These are phyloP conservation scores for Lachnellula subtilissima DNA, from an alignment of 2,329 filamentous ascomycete genomes.

Conservation along the genomic window DNA sequence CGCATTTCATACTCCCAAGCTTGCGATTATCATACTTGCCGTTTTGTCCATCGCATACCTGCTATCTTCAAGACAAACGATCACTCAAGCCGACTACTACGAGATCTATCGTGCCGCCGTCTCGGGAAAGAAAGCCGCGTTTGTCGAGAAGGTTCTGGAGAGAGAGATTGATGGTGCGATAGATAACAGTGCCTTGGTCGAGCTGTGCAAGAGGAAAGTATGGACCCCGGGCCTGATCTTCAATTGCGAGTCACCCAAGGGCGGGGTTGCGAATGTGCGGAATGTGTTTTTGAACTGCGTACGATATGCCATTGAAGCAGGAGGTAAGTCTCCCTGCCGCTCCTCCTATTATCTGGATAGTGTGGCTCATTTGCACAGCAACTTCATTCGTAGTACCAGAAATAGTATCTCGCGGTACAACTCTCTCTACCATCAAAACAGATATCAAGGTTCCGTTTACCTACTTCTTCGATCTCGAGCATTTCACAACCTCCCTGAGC, in stretches of 20 bases:
- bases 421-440: slow-evolving; percentile 5
- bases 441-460: slow-evolving; percentile 15
- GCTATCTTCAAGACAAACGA: not conserved
- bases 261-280: slow-evolving; percentile 41
- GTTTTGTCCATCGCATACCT: not conserved
- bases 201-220: slow-evolving; percentile 33
- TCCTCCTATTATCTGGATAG: not conserved
- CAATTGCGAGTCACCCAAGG: slow-evolving; percentile 39
- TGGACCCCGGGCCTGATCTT: slow-evolving; percentile 41
- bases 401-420: slow-evolving; percentile 11
- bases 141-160: slow-evolving; percentile 11
- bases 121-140: slow-evolving; percentile 6
- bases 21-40: not conserved
- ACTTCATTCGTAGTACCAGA: slow-evolving; percentile 37
- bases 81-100: not conserved
- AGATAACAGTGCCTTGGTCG: slow-evolving; percentile 11
- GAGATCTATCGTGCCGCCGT: slow-evolving; percentile 1
- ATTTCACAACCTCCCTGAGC: slow-evolving; percentile 16
- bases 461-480: slow-evolving; percentile 23
- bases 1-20: not conserved
- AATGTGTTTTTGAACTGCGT: slow-evolving; percentile 43
- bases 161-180: slow-evolving; percentile 22
- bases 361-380: slow-evolving; percentile 19
- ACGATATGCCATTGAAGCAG: slow-evolving; percentile 43
- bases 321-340: slow-evolving; percentile 32